Evolutionary conservation across 2,329 filamentous ascomycete genomes (phyloP).

Genomic region (Scedosporium apiospermum): DNA sequence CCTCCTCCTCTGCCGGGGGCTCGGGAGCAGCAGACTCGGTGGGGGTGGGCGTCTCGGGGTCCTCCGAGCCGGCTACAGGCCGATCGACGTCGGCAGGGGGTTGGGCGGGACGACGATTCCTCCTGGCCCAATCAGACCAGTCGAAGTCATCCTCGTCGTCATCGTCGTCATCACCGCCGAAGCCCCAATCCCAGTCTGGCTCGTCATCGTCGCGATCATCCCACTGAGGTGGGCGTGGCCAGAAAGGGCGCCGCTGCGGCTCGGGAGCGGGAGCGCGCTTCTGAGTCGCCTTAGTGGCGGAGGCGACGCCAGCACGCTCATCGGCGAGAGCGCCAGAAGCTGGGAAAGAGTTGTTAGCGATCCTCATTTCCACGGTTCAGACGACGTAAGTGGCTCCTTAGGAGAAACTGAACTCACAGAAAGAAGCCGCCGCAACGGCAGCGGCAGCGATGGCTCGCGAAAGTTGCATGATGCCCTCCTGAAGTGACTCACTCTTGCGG

Average conservation of each 20-base stretch:
- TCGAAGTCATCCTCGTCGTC: neutral
- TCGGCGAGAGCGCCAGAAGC: neutral
- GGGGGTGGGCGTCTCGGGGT: neutral
- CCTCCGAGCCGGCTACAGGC: neutral
- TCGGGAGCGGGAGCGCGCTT: neutral
- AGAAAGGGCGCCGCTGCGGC: neutral
- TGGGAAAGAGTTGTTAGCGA: neutral
- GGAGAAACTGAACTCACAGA: neutral
- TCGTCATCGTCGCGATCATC: neutral
- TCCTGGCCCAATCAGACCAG: neutral
- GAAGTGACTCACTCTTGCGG: neutral
- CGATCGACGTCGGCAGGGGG: no score
- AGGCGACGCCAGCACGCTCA: neutral
- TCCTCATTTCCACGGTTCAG: no score
- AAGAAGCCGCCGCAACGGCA: slow-evolving; percentile 4
- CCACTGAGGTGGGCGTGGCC: neutral
- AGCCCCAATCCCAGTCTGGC: neutral
- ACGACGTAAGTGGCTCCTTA: no score
- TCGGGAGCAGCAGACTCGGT: neutral
- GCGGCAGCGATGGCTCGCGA: slow-evolving; percentile 2
- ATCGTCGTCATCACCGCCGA: neutral
- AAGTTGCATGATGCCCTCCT: neutral
- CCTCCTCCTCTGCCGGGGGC: neutral
- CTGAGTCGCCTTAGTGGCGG: neutral
- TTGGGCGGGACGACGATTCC: neutral